A percentile compares a stretch with the other conserved stretches of the same genome.
phyloP scores from a whole-genome alignment of 1,284 basidiomycete genomes.

The Megacollybia platyphylla region DNA sequence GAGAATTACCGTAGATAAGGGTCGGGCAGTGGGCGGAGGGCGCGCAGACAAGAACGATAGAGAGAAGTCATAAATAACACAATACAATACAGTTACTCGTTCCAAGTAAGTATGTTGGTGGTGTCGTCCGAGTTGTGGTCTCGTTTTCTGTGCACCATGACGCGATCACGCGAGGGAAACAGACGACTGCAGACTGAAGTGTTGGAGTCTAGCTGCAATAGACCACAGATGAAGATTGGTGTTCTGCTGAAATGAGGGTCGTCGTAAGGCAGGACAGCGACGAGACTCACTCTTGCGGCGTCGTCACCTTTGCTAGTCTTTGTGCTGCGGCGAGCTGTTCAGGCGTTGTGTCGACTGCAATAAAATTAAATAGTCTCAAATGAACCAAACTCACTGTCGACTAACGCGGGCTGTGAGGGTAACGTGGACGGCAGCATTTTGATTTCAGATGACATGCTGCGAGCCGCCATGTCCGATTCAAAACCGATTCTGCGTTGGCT shows the following conservation, averaged over 20 bases:
- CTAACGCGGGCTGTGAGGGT: constrained; percentile 33
- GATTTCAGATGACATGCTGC: constrained; percentile 1
- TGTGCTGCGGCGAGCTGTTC: constrained; percentile 27
- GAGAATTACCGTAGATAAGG: constrained; percentile 39
- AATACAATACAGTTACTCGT: constrained; percentile 15
- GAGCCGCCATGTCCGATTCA: background rate
- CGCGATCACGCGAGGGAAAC: constrained; percentile 55
- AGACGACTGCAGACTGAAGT: constrained; percentile 53
- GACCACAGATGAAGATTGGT: constrained; percentile 51
- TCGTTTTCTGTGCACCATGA: constrained; percentile 60
- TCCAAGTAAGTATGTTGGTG: constrained; percentile 62
- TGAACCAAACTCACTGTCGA: constrained; percentile 30
- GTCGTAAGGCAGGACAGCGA: constrained; percentile 1
- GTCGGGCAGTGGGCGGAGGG: constrained; percentile 40
- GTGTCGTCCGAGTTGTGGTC: constrained; percentile 55
- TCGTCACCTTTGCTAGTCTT: constrained; percentile 35
- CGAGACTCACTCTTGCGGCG: constrained; percentile 33
- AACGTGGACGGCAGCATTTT: constrained; percentile 37
- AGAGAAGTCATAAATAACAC: constrained; percentile 15
- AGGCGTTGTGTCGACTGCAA: constrained; percentile 29
- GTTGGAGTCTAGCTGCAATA: constrained; percentile 14
- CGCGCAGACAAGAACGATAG: constrained; percentile 41
- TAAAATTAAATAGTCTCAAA: background rate
- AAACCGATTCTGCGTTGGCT: constrained; percentile 7
- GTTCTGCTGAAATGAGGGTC: constrained; percentile 26